Percentiles rank a stretch among this genome's conserved stretches.
phyloP scores from a whole-genome alignment of 768 basidiomycete genomes.

The Tylopilus rubrobrunneus region DNA sequence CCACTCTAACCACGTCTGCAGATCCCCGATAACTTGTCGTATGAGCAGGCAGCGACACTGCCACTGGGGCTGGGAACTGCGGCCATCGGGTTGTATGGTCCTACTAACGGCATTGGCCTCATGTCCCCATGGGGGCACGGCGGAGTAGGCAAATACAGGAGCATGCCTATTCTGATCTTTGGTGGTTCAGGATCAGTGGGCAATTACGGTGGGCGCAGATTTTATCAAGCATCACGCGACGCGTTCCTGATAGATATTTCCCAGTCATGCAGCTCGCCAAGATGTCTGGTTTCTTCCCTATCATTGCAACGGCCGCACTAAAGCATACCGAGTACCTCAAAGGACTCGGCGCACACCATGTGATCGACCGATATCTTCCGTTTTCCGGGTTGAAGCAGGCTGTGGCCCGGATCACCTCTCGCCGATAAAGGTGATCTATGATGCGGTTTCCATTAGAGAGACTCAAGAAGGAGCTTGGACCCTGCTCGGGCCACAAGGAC shows the following conservation, averaged over 20 bases:
- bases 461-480: slow-evolving; percentile 38
- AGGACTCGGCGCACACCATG: slow-evolving; percentile 32
- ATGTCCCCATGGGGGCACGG: slow-evolving; percentile 35
- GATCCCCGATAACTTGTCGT: slow-evolving; percentile 46
- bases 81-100: slow-evolving; percentile 45
- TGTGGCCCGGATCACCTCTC: slow-evolving; percentile 34
- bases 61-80: slow-evolving; percentile 49
- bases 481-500: slow-evolving; percentile 36
- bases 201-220: slow-evolving; percentile 39
- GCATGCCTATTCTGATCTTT: slow-evolving; percentile 43
- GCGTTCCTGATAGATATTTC: slow-evolving; percentile 13
- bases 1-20: slow-evolving; percentile 19
- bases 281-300: slow-evolving; percentile 38
- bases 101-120: slow-evolving; percentile 40
- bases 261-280: slow-evolving; percentile 39
- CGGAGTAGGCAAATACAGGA: slow-evolving; percentile 39
- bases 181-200: slow-evolving; percentile 50
- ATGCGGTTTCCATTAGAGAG: slow-evolving; percentile 35
- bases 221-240: slow-evolving; percentile 5
- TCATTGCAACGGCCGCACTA: slow-evolving; percentile 33
- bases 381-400: slow-evolving; percentile 32
- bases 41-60: slow-evolving; percentile 47
- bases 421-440: slow-evolving; percentile 35
- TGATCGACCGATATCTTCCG: slow-evolving; percentile 30
- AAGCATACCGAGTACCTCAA: slow-evolving; percentile 35